Evolutionary conservation across 1,139 yeast genomes (phyloP), one percentile per base, ranked within the genome.

Genomic region (Geotrichum klebahnii): DNA sequence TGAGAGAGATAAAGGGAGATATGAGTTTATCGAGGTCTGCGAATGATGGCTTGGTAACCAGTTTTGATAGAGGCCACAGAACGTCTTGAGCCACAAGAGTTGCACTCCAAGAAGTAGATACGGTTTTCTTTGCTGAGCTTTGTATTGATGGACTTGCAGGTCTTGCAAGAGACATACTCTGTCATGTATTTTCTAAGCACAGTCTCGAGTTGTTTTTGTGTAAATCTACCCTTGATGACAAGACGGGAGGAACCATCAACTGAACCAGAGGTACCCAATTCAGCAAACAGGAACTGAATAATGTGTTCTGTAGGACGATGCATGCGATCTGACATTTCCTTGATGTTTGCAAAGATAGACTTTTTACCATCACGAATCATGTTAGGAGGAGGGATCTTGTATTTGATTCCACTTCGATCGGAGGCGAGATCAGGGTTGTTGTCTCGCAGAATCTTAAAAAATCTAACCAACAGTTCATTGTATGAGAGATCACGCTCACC

Each of bases 351-450:
- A 69, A 94, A 92, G 65, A 90, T 80, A 8, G 98, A 88, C 79
- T 90, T 94, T 74, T 92, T 94, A 70, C 98, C 97, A 75, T 92
- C 99, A 76, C 98, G 89, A 71, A 84, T 86, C 69, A 95, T 92
- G 57, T 84, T 77, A 56, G 99, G 99, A 49, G 97, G 98, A 51
- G 98, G 98, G 63, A 92, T 90, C 77, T 94, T 86, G 75, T 90
- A 85, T 72, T 90, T 90, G 51, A 89, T 81, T 45, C 96, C 95
- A 41, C 89, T 77, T 71, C 95, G 82, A 67, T 92, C 97, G 61
- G 97, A 97, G 45, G 97, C 98, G 65, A 94, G 79, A 69, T 92
- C 98, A 54, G 99, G 99, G 73, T 92, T 94, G 73, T 92, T 90
- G 60, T 86, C 84, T 64, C 87, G 88, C 64, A 94, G 79, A 57